Evolutionary conservation across 192 early-diverging fungal genomes (phyloP), one percentile per base, ranked within the genome.

Genomic region (Umbelopsis sp.): DNA sequence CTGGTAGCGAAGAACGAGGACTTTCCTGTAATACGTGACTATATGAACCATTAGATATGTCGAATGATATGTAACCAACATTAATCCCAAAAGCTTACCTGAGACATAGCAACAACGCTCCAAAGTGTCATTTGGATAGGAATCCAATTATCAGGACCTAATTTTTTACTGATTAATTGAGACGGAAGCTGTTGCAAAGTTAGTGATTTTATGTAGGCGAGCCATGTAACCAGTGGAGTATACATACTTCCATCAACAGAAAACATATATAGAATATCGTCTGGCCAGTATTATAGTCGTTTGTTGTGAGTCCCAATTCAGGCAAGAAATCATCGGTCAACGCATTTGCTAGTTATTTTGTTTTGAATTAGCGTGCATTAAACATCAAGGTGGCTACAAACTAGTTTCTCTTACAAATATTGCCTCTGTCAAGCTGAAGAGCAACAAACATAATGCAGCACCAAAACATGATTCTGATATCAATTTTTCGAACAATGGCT

Each of bases 401-500:
- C 13, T 3, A 3, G 11, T 4, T 25, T 61, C 13, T 4, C 55
- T 15, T 50, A 70, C 79, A 13, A 61, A 82, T 82, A 68, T 76
- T 78, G 21, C 83, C 84, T 35, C 84, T 78, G 33, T 86, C 84
- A 64, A 86, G 48, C 41, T 85, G 83, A 18, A 83, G 68, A 64
- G 79, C 75, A 64, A 86, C 80, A 70, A 86, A 83, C 84, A 86
- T 86, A 11, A 85, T 53, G 20, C 77, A 78, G 46, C 77, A 79
- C 71, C 73, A 80, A 13, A 79, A 71, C 49, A 86, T 76, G 64
- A 85, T 49, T 23, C 77, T 80, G 22, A 69, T 47, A 47, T 84
- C 83, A 35, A 84, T 81, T 71, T 76, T 84, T 48, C 83, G 83
- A 25, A 84, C 82, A 45, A 84, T 64, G 10, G 67, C 53, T 44